These are phyloP conservation scores for Aristolochia fimbriata DNA, from an alignment of 164 flowering plant species.

Conservation along the genomic window DNA sequence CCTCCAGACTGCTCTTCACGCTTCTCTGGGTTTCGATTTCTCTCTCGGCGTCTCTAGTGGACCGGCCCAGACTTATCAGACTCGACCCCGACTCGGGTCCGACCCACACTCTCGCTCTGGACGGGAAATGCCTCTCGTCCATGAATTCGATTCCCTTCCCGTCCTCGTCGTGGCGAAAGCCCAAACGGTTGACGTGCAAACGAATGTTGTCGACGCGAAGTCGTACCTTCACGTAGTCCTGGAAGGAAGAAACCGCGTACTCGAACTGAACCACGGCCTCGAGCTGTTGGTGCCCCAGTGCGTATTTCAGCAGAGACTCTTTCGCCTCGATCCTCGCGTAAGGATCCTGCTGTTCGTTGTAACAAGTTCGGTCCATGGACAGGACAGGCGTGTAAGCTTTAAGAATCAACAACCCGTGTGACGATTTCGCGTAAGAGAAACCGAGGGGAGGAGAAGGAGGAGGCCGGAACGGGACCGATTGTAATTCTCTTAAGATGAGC, in stretches of 20 bases:
- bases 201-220: conserved; percentile 72
- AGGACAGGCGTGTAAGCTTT: conserved; percentile 57
- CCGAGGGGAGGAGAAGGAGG: conserved; percentile 15
- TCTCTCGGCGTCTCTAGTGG: conserved; percentile 46
- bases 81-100: conserved; percentile 70
- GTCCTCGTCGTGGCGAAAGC: conserved; percentile 23
- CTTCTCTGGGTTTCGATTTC: conserved; percentile 35
- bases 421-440: conserved; percentile 56
- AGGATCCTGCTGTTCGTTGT: conserved; percentile 4
- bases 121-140: conserved; percentile 58
- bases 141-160: conserved; percentile 20
- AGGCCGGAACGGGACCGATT: conserved; percentile 6
- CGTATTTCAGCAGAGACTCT: conserved; percentile 55
- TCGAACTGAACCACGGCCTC: conserved; percentile 72
- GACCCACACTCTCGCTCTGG: conserved; percentile 53
- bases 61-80: conserved; percentile 51
- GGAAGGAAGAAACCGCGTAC: conserved; percentile 38
- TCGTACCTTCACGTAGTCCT: conserved; percentile 38
- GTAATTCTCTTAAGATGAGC: conserved; percentile 31
- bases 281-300: conserved; percentile 76
- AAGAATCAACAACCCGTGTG: conserved; percentile 63
- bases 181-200: conserved; percentile 55
- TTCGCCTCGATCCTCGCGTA: conserved; percentile 32
- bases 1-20: conserved; percentile 52
- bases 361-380: conserved; percentile 35